Evolutionary conservation across 179 eudicot genomes (phyloP), one percentile per base, ranked within the genome.

Genomic region (Amaranthus tricolor): DNA sequence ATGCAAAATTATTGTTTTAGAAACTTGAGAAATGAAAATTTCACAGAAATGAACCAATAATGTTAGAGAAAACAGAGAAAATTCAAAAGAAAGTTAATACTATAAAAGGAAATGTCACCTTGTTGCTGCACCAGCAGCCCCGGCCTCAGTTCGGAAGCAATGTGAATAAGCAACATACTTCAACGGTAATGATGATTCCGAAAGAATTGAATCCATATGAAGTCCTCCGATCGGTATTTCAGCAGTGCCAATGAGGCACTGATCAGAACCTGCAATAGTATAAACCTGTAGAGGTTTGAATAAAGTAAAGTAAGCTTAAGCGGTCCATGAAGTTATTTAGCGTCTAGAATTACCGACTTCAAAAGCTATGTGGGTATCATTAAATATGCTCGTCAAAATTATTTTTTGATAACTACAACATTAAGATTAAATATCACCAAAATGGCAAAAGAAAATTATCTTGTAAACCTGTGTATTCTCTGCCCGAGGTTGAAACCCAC

Each of bases 401-500:
- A 9, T n/a, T 12, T 15, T 56, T n/a, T 50, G 3, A 11, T 19
- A 54, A 6, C 24, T 61, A 55, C 51, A 45, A 7, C 16, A 55
- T 66, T 63, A 66, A 24, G 31, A 24, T 24, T 50, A 70, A 65
- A 0, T 51, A 21, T 45, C 17, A 55, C 71, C 31, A 58, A 17
- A 59, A 66, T 15, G 11, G 24, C 9, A 74, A 31, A 47, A 59
- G 62, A 15, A 21, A 62, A 64, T 13, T 70, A 7, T 20, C 14
- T 50, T 19, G 69, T 31, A 53, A 70, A 92, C 98, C 92, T 94
- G 98, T 20, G 97, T 94, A 77, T 92, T 94, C 75, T 88, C 88
- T 79, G 88, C 98, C 67, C 97, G 97, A 76, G 97, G 98, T 82
- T 92, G 98, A 73, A 94, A 94, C 61, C 97, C 98, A 81, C 98